Evolutionary conservation across 2,329 filamentous ascomycete species (phyloP).

Genomic region (Trichoderma citrinoviride): DNA sequence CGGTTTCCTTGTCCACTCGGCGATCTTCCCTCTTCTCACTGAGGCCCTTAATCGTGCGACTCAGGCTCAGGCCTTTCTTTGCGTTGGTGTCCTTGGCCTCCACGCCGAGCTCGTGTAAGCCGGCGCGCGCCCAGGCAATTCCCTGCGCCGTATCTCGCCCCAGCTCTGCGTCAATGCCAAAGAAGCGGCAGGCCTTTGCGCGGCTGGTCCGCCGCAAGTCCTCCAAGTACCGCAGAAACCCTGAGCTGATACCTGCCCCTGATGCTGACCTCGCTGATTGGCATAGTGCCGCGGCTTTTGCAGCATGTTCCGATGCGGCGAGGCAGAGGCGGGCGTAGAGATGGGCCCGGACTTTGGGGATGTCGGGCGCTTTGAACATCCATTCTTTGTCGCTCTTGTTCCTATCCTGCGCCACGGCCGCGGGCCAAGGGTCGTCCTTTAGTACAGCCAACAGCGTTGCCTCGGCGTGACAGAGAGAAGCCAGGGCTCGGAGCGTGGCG

Average conservation of each 20-base stretch:
- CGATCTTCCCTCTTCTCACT: conserved; percentile 76
- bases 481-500: conserved; percentile 53
- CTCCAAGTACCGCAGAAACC: conserved; percentile 69
- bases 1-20: conserved; percentile 67
- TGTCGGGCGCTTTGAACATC: conserved; percentile 90
- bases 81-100: conserved; percentile 48
- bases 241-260: conserved; percentile 60
- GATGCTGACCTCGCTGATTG: conserved; percentile 38
- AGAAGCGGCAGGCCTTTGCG: conserved; percentile 84
- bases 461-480: conserved; percentile 74
- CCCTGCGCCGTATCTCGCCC: conserved; percentile 77
- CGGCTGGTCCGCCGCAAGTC: conserved; percentile 72
- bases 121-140: conserved; percentile 82
- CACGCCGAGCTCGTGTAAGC: conserved; percentile 70
- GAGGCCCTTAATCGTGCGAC: conserved; percentile 69
- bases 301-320: conserved; percentile 82
- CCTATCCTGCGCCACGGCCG: conserved; percentile 73
- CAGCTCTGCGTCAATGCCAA: conserved; percentile 84
- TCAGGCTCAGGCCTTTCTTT: conserved; percentile 57
- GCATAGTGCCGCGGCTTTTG: conserved; percentile 60
- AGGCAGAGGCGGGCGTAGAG: conserved; percentile 86
- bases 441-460: conserved; percentile 85
- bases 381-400: conserved; percentile 86
- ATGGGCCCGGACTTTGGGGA: conserved; percentile 84
- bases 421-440: conserved; percentile 92